Percentiles rank a stretch among this genome's conserved stretches.
Conservation (phyloP, 2,329 filamentous ascomycete genomes). For the Orbilia javanica region DNA sequence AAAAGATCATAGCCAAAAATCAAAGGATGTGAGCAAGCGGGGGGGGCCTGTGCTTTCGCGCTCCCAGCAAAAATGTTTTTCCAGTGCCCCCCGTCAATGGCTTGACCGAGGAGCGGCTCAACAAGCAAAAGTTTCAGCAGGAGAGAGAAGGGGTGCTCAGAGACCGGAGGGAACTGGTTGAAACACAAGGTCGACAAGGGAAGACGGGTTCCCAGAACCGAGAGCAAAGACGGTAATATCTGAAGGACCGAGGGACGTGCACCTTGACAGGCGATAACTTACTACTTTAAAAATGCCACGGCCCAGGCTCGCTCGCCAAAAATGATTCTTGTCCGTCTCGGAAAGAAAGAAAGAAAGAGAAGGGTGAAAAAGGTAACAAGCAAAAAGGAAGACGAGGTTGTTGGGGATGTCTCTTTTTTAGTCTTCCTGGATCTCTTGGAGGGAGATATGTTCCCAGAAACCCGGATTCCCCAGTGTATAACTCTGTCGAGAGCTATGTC, state of each 20-base stretch:
- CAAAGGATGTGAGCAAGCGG: conserved; percentile 29
- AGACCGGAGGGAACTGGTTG: conserved; percentile 45
- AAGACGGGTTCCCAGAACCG: conserved; percentile 54
- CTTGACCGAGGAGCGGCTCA: conserved; percentile 41
- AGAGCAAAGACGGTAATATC: conserved; percentile 38
- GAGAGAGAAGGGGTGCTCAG: conserved; percentile 16
- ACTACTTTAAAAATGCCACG: conserved; percentile 34
- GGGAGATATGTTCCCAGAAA: conserved; percentile 24
- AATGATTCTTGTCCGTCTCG: background rate
- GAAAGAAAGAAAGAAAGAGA: background rate
- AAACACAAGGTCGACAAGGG: conserved; percentile 52
- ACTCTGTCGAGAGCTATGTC: background rate
- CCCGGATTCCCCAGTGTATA: background rate
- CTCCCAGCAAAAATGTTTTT: conserved; percentile 58
- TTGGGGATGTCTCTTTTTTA: background rate
- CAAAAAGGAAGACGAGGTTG: background rate
- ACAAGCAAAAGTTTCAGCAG: conserved; percentile 47
- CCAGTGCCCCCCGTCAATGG: conserved; percentile 54
- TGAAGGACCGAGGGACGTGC: conserved; percentile 46
- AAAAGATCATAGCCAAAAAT: conserved; percentile 46
- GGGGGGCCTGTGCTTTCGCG: conserved; percentile 39
- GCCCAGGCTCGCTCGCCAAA: conserved; percentile 25
- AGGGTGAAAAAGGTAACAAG: background rate
- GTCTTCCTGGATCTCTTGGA: background rate
- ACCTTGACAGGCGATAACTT: conserved; percentile 53